A percentile compares a stretch with the other conserved stretches of the same genome.
phyloP scores from a whole-genome alignment of 495 filamentous ascomycete species.

The Penicillium malachiteum region DNA sequence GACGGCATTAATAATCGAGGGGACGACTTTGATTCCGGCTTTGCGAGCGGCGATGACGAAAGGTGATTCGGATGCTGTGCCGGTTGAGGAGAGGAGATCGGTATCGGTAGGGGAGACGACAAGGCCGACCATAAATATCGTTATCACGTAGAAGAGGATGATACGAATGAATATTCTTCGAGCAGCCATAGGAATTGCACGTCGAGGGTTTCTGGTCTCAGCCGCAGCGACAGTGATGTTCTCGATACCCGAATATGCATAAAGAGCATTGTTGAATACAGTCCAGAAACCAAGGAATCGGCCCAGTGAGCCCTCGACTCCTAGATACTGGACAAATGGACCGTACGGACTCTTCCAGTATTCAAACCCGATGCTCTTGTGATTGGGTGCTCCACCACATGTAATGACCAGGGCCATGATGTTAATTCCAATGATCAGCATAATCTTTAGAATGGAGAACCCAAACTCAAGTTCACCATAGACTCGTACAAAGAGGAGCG shows the following conservation, averaged over 20 bases:
- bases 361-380: constrained; percentile 18
- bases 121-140: constrained; percentile 43
- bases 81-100: constrained; percentile 40
- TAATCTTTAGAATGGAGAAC: constrained; percentile 45
- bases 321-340: constrained; percentile 24
- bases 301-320: constrained; percentile 15
- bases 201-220: constrained; percentile 37
- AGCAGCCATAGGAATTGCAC: constrained; percentile 40
- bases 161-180: constrained; percentile 42
- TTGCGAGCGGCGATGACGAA: constrained; percentile 51
- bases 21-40: constrained; percentile 38
- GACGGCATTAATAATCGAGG: constrained; percentile 53
- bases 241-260: constrained; percentile 55
- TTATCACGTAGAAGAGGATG: constrained; percentile 41
- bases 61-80: constrained; percentile 43
- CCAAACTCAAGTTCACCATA: constrained; percentile 50
- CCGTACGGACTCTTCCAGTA: constrained; percentile 25
- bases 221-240: constrained; percentile 50
- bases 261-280: constrained; percentile 55
- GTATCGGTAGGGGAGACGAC: constrained; percentile 47
- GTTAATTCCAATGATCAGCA: constrained; percentile 48
- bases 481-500: constrained; percentile 40
- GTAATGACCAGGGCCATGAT: constrained; percentile 42
- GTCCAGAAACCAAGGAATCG: constrained; percentile 52
- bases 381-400: constrained; percentile 20